These are phyloP conservation scores for Rhizoctonia solani DNA, from an alignment of 1,284 basidiomycete species.

Conservation along the genomic window DNA sequence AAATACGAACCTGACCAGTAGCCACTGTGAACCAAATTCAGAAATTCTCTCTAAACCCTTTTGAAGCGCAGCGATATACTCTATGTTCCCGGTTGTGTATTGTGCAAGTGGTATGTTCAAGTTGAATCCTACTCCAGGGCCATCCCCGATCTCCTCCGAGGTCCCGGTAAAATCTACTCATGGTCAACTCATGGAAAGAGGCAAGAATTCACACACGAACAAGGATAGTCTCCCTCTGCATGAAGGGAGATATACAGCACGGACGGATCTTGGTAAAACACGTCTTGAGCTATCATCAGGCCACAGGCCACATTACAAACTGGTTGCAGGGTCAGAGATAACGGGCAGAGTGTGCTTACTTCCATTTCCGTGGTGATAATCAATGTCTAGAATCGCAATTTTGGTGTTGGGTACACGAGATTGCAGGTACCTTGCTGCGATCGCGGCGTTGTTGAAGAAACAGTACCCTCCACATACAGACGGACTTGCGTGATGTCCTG, in stretches of 20 bases:
- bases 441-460: conserved; percentile 47
- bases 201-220: conserved; percentile 40
- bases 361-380: conserved; percentile 51
- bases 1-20: conserved; percentile 45
- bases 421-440: conserved; percentile 44
- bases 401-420: not conserved
- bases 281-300: conserved; percentile 45
- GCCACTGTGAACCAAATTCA: conserved; percentile 42
- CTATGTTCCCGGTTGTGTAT: conserved; percentile 42
- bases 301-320: not conserved
- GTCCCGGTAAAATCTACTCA: conserved; percentile 47
- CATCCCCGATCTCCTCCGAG: conserved; percentile 44
- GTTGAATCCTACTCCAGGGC: conserved; percentile 43
- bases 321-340: not conserved
- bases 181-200: not conserved
- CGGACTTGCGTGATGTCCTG: conserved; percentile 48
- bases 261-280: conserved; percentile 46
- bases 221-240: conserved; percentile 48
- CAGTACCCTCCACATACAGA: conserved; percentile 49
- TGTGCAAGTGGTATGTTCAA: conserved; percentile 47
- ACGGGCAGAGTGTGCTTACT: conserved; percentile 39
- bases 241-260: conserved; percentile 49
- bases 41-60: conserved; percentile 41
- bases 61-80: conserved; percentile 43
- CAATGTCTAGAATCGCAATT: conserved; percentile 49